These are phyloP conservation scores for Coemansia reversa DNA, from an alignment of 192 early-diverging fungal genomes.

Conservation along the genomic window DNA sequence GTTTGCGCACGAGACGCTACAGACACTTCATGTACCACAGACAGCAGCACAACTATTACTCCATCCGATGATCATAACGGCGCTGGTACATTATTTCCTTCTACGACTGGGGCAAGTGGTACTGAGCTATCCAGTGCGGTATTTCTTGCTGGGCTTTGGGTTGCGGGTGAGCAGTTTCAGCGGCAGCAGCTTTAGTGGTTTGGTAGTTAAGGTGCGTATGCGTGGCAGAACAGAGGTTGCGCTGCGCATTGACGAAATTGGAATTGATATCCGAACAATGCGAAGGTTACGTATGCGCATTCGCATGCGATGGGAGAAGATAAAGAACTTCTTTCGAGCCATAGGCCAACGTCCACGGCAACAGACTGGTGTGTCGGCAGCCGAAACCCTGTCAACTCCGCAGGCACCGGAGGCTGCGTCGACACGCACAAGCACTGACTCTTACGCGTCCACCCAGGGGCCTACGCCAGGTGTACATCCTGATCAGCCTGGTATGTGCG, in stretches of 20 bases:
- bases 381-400: not conserved
- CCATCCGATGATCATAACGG: constrained; percentile 32
- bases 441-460: not conserved
- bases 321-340: not conserved
- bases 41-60: constrained; percentile 10
- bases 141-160: constrained; percentile 44
- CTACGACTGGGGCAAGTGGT: constrained; percentile 22
- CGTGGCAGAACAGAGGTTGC: constrained; percentile 24
- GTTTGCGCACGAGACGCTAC: constrained; percentile 21
- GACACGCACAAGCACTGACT: constrained; percentile 24
- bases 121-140: constrained; percentile 34
- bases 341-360: not conserved
- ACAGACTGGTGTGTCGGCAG: not conserved
- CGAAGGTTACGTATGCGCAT: constrained; percentile 33
- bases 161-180: constrained; percentile 37
- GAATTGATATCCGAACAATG: constrained; percentile 52
- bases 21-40: constrained; percentile 19
- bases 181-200: constrained; percentile 38
- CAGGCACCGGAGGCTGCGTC: not conserved
- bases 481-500: not conserved
- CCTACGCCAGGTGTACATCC: not conserved
- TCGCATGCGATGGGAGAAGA: constrained; percentile 14
- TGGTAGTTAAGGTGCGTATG: constrained; percentile 24
- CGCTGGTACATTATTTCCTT: constrained; percentile 22
- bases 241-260: constrained; percentile 36